Percentiles rank a stretch among this genome's conserved stretches.
These are phyloP conservation scores for Stropharia rugosoannulata DNA, from an alignment of 768 basidiomycete genomes.

Conservation along the genomic window DNA sequence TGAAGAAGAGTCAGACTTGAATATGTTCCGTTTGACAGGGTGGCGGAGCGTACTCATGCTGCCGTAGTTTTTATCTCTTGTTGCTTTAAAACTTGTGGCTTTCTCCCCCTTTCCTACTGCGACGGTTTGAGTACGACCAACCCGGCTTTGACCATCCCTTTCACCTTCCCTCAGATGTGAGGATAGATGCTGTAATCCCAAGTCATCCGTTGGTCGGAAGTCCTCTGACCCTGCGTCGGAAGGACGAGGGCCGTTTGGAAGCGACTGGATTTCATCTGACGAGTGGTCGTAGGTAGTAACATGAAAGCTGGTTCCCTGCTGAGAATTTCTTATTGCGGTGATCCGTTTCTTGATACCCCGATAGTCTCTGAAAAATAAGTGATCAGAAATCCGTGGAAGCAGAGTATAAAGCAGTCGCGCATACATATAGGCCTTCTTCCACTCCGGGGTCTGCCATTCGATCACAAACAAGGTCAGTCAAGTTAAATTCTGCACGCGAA, in stretches of 20 bases:
- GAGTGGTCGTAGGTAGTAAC: slow-evolving; percentile 17
- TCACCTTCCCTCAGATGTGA: background rate
- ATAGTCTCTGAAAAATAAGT: slow-evolving; percentile 54
- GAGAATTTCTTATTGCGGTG: slow-evolving; percentile 45
- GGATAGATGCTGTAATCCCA: background rate
- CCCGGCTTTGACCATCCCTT: background rate
- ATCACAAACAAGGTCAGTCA: slow-evolving; percentile 3
- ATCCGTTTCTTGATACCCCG: slow-evolving; percentile 69
- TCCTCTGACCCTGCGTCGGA: slow-evolving; percentile 14
- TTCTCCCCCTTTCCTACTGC: background rate
- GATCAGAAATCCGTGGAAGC: background rate
- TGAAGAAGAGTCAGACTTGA: background rate
- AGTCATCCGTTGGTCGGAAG: background rate
- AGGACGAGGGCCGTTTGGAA: slow-evolving; percentile 11
- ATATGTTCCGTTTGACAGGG: background rate
- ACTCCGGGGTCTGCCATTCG: slow-evolving; percentile 61
- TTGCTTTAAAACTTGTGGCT: background rate
- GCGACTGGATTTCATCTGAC: slow-evolving; percentile 12
- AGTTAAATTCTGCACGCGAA: background rate
- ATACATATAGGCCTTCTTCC: slow-evolving; percentile 68
- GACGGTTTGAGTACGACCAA: background rate
- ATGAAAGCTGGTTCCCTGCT: slow-evolving; percentile 25
- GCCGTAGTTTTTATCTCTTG: slow-evolving; percentile 2
- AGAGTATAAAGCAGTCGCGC: slow-evolving; percentile 3
- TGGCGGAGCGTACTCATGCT: background rate